Percentiles rank a stretch among this genome's conserved stretches.
phyloP scores from a whole-genome alignment of 2,329 filamentous ascomycete species.

The Diaporthe vexans region DNA sequence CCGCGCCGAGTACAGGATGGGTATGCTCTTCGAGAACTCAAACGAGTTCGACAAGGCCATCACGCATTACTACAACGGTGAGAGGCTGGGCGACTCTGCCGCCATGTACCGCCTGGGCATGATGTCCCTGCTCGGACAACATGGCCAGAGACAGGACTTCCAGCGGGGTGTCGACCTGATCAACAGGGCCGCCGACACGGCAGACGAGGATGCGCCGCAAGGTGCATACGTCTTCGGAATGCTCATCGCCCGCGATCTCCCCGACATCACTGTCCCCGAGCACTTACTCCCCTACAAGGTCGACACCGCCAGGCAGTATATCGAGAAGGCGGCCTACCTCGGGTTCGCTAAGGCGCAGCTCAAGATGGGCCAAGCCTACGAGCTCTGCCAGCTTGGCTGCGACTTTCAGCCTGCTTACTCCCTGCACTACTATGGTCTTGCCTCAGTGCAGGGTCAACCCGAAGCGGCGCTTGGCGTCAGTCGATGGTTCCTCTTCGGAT shows the following conservation, averaged over 20 bases:
- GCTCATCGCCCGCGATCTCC: slow-evolving; percentile 89
- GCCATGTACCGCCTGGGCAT: slow-evolving; percentile 90
- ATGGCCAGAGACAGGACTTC: slow-evolving; percentile 88
- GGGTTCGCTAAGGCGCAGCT: slow-evolving; percentile 97
- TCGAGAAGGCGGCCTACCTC: slow-evolving; percentile 96
- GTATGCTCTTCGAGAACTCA: slow-evolving; percentile 97
- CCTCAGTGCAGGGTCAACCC: slow-evolving; percentile 90
- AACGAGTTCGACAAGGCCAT: slow-evolving; percentile 94
- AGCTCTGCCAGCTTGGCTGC: slow-evolving; percentile 92
- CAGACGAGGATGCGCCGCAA: slow-evolving; percentile 96
- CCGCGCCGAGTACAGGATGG: slow-evolving; percentile 94
- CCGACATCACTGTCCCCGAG: slow-evolving; percentile 87
- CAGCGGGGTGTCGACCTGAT: slow-evolving; percentile 85
- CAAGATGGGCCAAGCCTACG: slow-evolving; percentile 97
- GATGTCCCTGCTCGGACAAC: slow-evolving; percentile 96
- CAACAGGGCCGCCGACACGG: slow-evolving; percentile 83
- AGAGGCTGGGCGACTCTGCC: slow-evolving; percentile 86
- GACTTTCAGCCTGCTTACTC: slow-evolving; percentile 95
- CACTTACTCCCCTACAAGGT: slow-evolving; percentile 79
- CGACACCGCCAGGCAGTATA: slow-evolving; percentile 83
- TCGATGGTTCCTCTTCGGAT: slow-evolving; percentile 98
- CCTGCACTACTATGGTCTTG: slow-evolving; percentile 94
- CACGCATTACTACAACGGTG: slow-evolving; percentile 88
- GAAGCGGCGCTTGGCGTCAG: slow-evolving; percentile 97
- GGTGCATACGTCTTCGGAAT: slow-evolving; percentile 97